phyloP scores from a whole-genome alignment of 257 asterid species.

The Nemophila menziesii region DNA sequence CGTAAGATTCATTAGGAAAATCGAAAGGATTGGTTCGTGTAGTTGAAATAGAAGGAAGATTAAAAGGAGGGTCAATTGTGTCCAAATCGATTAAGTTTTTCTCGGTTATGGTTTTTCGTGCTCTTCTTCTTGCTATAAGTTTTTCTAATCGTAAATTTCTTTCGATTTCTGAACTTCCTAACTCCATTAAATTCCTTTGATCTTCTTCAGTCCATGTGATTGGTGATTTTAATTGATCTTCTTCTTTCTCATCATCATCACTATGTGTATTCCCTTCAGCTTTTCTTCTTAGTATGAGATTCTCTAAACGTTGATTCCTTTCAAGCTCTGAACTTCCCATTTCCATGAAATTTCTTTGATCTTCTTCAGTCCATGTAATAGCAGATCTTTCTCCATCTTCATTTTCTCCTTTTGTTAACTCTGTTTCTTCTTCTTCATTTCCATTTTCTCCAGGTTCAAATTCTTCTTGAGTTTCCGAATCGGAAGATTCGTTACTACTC shows the following conservation, averaged over 20 bases:
- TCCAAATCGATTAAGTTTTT: conserved; percentile 75
- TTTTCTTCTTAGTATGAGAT: conserved; percentile 72
- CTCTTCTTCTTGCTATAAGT: conserved; percentile 69
- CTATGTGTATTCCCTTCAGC: too few species aligned
- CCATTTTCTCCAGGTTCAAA: conserved; percentile 41
- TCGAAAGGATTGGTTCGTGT: conserved; percentile 65
- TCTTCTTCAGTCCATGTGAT: conserved; percentile 91
- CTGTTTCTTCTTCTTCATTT: conserved; percentile 52
- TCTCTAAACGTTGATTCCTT: conserved; percentile 81
- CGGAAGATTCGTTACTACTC: conserved; percentile 39
- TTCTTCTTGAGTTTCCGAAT: conserved; percentile 38
- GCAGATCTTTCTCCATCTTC: conserved; percentile 42
- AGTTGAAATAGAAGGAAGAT: conserved; percentile 52
- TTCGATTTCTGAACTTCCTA: conserved; percentile 79
- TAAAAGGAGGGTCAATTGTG: conserved; percentile 45
- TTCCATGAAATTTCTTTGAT: conserved; percentile 88
- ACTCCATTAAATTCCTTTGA: conserved; percentile 83
- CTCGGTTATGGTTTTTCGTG: conserved; percentile 45
- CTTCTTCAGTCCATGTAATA: conserved; percentile 89
- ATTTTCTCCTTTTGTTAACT: conserved; percentile 29
- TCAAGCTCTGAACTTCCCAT: conserved; percentile 80
- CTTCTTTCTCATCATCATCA: conserved; percentile 51
- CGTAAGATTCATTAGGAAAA: conserved; percentile 33
- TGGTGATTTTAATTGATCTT: conserved; percentile 37
- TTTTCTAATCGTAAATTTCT: conserved; percentile 80